A percentile compares a stretch with the other conserved stretches of the same genome.
phyloP scores from a whole-genome alignment of 2,329 filamentous ascomycete genomes.

The Cladosporium sphaerospermum region DNA sequence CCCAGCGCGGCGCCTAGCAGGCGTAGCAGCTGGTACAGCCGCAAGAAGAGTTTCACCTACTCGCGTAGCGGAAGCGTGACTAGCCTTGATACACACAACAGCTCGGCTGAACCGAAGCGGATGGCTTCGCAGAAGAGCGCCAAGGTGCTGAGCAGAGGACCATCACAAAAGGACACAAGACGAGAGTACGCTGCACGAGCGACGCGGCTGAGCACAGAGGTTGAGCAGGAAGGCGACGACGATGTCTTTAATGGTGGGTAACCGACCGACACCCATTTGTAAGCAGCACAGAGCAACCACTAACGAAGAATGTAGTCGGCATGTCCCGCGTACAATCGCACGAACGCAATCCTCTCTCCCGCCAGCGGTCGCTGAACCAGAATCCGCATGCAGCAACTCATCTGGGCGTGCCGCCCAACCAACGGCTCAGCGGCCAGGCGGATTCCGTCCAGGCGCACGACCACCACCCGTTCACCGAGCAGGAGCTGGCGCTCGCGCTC shows the following conservation, averaged over 20 bases:
- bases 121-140: slow-evolving; percentile 5
- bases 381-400: not conserved
- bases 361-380: slow-evolving; percentile 15
- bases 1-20: slow-evolving; percentile 15
- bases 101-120: not conserved
- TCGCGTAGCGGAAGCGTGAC: slow-evolving; percentile 7
- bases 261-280: not conserved
- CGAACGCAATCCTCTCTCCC: slow-evolving; percentile 14
- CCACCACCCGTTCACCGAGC: slow-evolving; percentile 38
- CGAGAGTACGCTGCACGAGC: slow-evolving; percentile 16
- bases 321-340: slow-evolving; percentile 26
- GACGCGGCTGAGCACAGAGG: slow-evolving; percentile 29
- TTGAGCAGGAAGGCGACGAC: slow-evolving; percentile 40
- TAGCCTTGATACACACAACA: slow-evolving; percentile 8
- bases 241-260: slow-evolving; percentile 41
- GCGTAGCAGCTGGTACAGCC: slow-evolving; percentile 25
- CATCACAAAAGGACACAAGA: not conserved
- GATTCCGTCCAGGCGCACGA: slow-evolving; percentile 21
- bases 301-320: slow-evolving; percentile 21
- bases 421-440: not conserved
- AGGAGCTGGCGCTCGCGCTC: slow-evolving; percentile 41
- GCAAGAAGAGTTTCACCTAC: slow-evolving; percentile 6
- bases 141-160: not conserved
- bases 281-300: no score
- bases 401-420: not conserved